A percentile compares a stretch with the other conserved stretches of the same genome.
phyloP scores from a whole-genome alignment of 1,284 basidiomycete species.

The Tylopilus sp. region DNA sequence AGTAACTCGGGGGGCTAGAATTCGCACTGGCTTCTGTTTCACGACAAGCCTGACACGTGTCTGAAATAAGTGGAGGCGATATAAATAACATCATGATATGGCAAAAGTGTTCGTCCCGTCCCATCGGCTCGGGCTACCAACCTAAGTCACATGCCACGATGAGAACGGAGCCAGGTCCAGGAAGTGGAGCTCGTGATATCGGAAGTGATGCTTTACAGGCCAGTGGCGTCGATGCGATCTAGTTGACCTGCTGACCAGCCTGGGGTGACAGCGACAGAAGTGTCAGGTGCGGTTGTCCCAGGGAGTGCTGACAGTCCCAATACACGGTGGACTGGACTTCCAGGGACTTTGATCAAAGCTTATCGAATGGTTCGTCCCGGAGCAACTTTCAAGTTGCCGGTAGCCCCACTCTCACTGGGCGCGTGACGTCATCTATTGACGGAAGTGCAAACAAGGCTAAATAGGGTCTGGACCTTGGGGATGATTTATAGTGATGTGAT shows the following conservation, averaged over 20 bases:
- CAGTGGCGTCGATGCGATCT: background rate
- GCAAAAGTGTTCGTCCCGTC: background rate
- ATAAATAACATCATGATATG: background rate
- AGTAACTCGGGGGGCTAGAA: conserved; percentile 1
- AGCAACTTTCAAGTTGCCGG: background rate
- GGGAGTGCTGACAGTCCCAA: background rate
- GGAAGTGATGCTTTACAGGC: background rate
- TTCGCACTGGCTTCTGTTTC: conserved; percentile 1
- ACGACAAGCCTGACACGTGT: conserved; percentile 16
- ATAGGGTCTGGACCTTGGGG: conserved; percentile 4
- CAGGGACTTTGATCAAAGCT: too few species aligned
- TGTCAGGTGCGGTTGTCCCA: background rate
- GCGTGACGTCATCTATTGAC: conserved; percentile 25
- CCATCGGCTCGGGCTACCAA: background rate
- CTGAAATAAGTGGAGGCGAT: background rate
- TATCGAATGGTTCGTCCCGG: background rate
- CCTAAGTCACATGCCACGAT: background rate
- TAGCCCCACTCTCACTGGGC: background rate
- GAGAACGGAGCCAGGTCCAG: background rate
- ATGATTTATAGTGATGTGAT: conserved; percentile 17
- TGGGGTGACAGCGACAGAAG: background rate
- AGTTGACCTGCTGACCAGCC: too few species aligned
- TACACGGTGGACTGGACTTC: background rate
- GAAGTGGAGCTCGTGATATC: background rate
- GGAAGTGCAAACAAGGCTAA: conserved; percentile 12